Evolutionary conservation across 1,284 basidiomycete genomes (phyloP), one percentile per base, ranked within the genome.

Genomic region (Irpex lacteus): DNA sequence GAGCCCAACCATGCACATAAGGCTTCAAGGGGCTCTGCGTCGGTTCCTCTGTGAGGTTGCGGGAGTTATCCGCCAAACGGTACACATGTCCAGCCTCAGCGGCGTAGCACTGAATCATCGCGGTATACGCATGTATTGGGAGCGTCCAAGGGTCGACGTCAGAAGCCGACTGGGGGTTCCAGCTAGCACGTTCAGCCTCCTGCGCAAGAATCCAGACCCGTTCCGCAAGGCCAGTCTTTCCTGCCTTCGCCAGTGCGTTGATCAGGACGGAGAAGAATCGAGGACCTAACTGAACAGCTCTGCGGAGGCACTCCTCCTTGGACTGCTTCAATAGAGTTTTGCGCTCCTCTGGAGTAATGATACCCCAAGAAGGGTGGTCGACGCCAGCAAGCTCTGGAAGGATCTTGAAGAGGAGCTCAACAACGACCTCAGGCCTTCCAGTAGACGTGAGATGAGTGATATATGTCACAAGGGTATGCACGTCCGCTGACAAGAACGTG

Each of bases 91-190:
- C 74, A n/a, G 77, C 78, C 70, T 87, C 81, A 0, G 75, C 72
- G 0, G 78, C 82, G 70, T 91, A 92, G 54, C 84, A 78, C 61
- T 86, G 80, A 63, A 94, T 72, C 85, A 93, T 90, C 57, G 83
- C 75, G 1, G 89, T 92, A 73, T 91, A 93, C 1, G 88, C 86
- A 15, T 86, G 79, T 2, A 87, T 76, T 3, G 89, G 84, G 26
- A 93, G 75, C 63, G 78, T 78, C 89, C 91, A 92, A 0, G 86
- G 84, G 40, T 75, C 67, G 18, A 69, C 63, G 11, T 64, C 66
- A 11, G 72, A 66, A n/a, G 63, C 69, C 21, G 72, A 70, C 8
- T 64, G 65, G 3, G 68, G 69, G 32, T 70, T 55, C 82, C 84
- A 84, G 65, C 87, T 89, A 11, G 74, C 74, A n/a, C 71, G 73